A percentile compares a stretch with the other conserved stretches of the same genome.
Conservation (phyloP, 805 yeast species). For the Ogataea thermomethanolica region DNA sequence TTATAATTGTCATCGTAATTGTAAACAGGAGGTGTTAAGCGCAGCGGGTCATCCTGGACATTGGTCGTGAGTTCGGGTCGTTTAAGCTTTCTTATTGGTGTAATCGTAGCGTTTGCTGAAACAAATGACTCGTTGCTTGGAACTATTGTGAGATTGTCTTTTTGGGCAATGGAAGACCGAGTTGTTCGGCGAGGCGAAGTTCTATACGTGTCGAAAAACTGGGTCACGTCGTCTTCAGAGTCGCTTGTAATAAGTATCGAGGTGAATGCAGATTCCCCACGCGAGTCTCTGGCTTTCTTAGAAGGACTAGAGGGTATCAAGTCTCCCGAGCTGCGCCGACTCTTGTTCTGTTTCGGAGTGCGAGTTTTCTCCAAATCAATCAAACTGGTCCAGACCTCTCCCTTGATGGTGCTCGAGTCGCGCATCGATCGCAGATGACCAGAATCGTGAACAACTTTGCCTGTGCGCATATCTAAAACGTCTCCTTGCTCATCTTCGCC, state of each 20-base stretch:
- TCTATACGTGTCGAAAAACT: slow-evolving; percentile 6
- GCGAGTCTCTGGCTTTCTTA: slow-evolving; percentile 6
- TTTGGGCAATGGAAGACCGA: slow-evolving; percentile 19
- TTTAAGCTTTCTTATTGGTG: slow-evolving; percentile 8
- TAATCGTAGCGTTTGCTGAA: neutral
- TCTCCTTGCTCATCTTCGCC: slow-evolving; percentile 55
- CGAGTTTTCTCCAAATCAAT: slow-evolving; percentile 27
- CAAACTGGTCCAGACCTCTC: slow-evolving; percentile 39
- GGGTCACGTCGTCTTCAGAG: slow-evolving; percentile 18
- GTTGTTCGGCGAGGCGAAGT: slow-evolving; percentile 18
- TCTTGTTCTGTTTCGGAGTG: slow-evolving; percentile 3
- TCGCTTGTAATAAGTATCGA: slow-evolving; percentile 19
- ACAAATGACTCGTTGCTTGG: neutral
- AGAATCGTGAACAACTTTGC: slow-evolving; percentile 57
- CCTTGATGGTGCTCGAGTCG: slow-evolving; percentile 19
- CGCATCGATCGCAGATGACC: slow-evolving; percentile 61
- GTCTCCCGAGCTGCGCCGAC: neutral
- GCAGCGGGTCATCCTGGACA: slow-evolving; percentile 21
- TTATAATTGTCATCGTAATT: slow-evolving; percentile 14
- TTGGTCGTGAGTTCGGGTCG: slow-evolving; percentile 11
- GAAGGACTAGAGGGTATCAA: slow-evolving; percentile 4
- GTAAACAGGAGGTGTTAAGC: slow-evolving; percentile 17
- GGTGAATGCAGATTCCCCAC: slow-evolving; percentile 6
- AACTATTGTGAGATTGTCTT: slow-evolving; percentile 17
- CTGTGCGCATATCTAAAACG: slow-evolving; percentile 60